phyloP scores from a whole-genome alignment of 1,139 yeast genomes.

The Taphrina confusa region DNA sequence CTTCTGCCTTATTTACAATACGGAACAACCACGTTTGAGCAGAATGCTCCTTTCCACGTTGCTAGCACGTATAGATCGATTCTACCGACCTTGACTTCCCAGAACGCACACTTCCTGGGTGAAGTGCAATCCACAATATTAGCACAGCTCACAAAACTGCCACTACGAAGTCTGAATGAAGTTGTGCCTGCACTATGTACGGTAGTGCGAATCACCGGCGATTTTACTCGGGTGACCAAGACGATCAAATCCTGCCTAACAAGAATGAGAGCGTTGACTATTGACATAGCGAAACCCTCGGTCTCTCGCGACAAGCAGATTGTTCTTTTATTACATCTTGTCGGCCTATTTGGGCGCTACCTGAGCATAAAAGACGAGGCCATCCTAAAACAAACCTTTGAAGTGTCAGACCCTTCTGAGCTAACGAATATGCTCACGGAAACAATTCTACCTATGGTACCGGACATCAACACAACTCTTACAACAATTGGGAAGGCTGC shows the following conservation, averaged over 20 bases:
- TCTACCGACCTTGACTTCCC: conserved; percentile 51
- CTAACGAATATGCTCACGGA: background rate
- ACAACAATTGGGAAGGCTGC: conserved; percentile 3
- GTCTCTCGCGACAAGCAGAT: conserved; percentile 52
- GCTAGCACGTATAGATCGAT: conserved; percentile 58
- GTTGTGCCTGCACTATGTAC: conserved; percentile 71
- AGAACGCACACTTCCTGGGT: conserved; percentile 56
- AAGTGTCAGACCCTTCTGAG: background rate
- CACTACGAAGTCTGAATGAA: conserved; percentile 56
- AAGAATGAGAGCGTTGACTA: conserved; percentile 1
- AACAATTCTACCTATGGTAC: background rate
- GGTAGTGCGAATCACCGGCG: conserved; percentile 53
- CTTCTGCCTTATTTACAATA: conserved; percentile 29
- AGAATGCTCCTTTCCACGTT: conserved; percentile 52
- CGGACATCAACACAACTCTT: background rate
- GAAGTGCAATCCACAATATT: conserved; percentile 59
- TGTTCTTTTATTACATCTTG: conserved; percentile 59
- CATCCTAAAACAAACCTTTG: conserved; percentile 3
- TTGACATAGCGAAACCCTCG: conserved; percentile 25
- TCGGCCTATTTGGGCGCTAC: conserved; percentile 70
- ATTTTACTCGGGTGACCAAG: conserved; percentile 55
- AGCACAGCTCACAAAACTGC: conserved; percentile 58
- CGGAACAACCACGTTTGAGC: conserved; percentile 43
- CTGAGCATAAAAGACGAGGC: conserved; percentile 56
- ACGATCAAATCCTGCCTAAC: conserved; percentile 60